Evolutionary conservation across 2,329 filamentous ascomycete genomes (phyloP), one percentile per base, ranked within the genome.

Genomic region (Diaporthe nobilis): DNA sequence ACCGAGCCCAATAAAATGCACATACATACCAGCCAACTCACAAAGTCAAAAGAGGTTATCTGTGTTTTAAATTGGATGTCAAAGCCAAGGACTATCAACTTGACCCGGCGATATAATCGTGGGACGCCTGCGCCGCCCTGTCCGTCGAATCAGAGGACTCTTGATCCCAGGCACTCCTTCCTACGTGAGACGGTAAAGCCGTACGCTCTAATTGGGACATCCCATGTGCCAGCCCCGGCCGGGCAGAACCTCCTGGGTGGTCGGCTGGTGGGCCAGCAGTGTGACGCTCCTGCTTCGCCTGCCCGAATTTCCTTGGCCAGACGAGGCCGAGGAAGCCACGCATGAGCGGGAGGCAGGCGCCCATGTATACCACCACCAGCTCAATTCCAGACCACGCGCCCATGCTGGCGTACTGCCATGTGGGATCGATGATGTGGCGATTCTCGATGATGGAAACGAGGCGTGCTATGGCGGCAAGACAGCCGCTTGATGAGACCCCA

Each of bases 261-360:
- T 51, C 25, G 4, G 9, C 44, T 2, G 63, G 63, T n/a, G 28
- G 63, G 12, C 44, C 28, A 51, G 44, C 63, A 28, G 28, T 51
- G 28, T 51, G 63, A 20, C 63, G 44, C 63, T 67, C 63, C 28
- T 37, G 44, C 44, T 37, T 37, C 28, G 20, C 9, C 31, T 34
- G 63, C 17, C 63, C 63, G 31, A 67, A 67, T 44, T 51, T 67
- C 20, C 8, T 47, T 51, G 63, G 63, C 63, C 63, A 67, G 44
- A 67, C 44, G 28, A 67, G 44, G 44, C 44, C 63, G 28, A 51
- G 44, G 44, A 67, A 67, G 20, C 63, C 44, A n/a, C 63, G 63
- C 63, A 51, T n/a, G 0, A 67, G 44, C 31, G 63, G 63, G 12
- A 67, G 44, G 28, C 63, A 67, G 20, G 44, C 44, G 20, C 42